A percentile compares a stretch with the other conserved stretches of the same genome.
phyloP scores from a whole-genome alignment of 495 filamentous ascomycete species.

The Penicillium daleae region DNA sequence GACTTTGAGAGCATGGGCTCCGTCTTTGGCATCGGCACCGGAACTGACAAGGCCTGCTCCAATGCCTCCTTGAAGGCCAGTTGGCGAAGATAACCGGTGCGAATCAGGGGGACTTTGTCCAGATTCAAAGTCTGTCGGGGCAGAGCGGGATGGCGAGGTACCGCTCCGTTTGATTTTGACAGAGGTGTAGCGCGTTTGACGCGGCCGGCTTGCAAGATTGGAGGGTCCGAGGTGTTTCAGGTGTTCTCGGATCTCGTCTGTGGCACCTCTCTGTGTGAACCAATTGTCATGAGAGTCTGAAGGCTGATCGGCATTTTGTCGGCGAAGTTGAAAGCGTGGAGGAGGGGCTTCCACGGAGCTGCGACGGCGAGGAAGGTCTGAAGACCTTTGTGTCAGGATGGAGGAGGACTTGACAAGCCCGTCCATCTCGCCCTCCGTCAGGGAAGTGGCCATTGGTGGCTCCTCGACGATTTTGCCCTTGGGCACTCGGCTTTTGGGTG shows the following conservation, averaged over 20 bases:
- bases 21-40: constrained; percentile 66
- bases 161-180: constrained; percentile 87
- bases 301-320: constrained; percentile 33
- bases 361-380: constrained; percentile 32
- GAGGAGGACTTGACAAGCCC: constrained; percentile 29
- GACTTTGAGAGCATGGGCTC: constrained; percentile 65
- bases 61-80: constrained; percentile 50
- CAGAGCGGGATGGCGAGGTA: constrained; percentile 44
- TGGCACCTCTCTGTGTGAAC: constrained; percentile 44
- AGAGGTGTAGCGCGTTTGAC: constrained; percentile 78
- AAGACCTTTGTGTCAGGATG: constrained; percentile 6
- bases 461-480: constrained; percentile 62
- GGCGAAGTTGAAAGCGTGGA: constrained; percentile 51
- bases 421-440: constrained; percentile 40
- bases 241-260: constrained; percentile 75
- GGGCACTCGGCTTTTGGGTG: constrained; percentile 62
- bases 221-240: constrained; percentile 91
- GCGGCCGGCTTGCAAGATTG: constrained; percentile 83
- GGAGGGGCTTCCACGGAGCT: constrained; percentile 57
- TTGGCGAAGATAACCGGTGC: constrained; percentile 24
- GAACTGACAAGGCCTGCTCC: constrained; percentile 54
- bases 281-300: constrained; percentile 33
- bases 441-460: constrained; percentile 36
- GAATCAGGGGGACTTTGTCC: constrained; percentile 35
- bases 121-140: constrained; percentile 43